Evolutionary conservation across 1,284 basidiomycete species (phyloP).

Genomic region (Crepidotus sp.): DNA sequence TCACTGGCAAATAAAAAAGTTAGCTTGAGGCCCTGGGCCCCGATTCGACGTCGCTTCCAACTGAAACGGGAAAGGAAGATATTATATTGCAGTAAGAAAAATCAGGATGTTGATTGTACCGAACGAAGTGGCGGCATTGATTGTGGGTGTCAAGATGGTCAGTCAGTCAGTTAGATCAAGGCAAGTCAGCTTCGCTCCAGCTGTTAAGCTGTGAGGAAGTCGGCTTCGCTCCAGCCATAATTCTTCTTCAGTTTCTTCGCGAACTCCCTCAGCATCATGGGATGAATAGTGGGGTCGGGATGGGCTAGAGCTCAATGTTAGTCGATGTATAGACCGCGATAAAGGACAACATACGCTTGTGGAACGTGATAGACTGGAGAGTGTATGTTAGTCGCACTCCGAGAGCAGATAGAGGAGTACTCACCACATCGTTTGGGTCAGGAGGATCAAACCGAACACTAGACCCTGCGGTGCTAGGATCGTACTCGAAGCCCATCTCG

Average conservation of each 20-base stretch:
- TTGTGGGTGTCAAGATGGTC: not conserved
- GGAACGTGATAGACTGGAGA: conserved; percentile 59
- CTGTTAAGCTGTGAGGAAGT: conserved; percentile 38
- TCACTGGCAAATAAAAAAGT: too few relatives aligned
- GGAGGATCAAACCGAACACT: conserved; percentile 76
- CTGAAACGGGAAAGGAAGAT: not conserved
- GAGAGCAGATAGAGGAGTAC: conserved; percentile 3
- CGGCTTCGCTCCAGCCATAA: conserved; percentile 65
- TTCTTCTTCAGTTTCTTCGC: conserved; percentile 49
- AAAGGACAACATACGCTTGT: conserved; percentile 49
- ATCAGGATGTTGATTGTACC: not conserved
- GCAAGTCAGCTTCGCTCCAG: conserved; percentile 59
- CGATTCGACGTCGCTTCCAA: too few relatives aligned
- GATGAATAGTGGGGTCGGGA: conserved; percentile 56
- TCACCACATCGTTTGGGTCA: conserved; percentile 23
- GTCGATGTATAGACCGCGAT: not conserved
- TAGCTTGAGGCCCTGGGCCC: too few relatives aligned
- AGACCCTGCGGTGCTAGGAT: conserved; percentile 68
- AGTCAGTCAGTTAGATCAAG: not conserved
- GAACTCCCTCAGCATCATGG: conserved; percentile 41
- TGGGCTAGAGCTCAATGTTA: conserved; percentile 36
- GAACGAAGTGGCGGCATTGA: not conserved
- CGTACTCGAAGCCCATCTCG: conserved; percentile 67
- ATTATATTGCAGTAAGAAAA: not conserved
- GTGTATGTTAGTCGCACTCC: not conserved